Percentiles rank a stretch among this genome's conserved stretches.
Evolutionary conservation across 768 basidiomycete genomes (phyloP).

Genomic region (Lentinula guzmanii): DNA sequence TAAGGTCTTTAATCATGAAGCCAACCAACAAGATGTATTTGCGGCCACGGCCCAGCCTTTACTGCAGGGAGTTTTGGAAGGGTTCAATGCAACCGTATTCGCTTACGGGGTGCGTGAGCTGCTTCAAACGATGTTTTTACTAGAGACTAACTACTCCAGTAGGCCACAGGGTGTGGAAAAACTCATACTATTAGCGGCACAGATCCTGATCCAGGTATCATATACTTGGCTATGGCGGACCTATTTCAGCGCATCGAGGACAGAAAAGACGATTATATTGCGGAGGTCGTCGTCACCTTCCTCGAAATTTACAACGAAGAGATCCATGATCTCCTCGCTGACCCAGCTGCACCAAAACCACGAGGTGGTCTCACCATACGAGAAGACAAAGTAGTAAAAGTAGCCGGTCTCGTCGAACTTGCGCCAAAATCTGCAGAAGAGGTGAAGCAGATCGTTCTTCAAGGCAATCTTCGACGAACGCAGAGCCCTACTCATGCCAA

Average conservation of each 20-base stretch:
- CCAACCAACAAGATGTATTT: constrained; percentile 84
- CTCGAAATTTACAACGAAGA: constrained; percentile 99
- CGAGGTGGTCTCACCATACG: constrained; percentile 89
- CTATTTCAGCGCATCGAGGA: constrained; percentile 92
- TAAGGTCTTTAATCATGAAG: constrained; percentile 77
- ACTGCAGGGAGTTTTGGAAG: constrained; percentile 80
- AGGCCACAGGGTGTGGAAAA: constrained; percentile 99
- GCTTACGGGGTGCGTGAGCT: constrained; percentile 85
- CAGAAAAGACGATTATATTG: constrained; percentile 76
- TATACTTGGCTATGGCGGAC: constrained; percentile 96
- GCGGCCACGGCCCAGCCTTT: constrained; percentile 81
- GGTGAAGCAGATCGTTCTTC: constrained; percentile 88
- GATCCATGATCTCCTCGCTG: constrained; percentile 90
- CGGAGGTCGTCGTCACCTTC: constrained; percentile 89
- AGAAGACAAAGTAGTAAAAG: constrained; percentile 91
- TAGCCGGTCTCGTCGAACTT: constrained; percentile 79
- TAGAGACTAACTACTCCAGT: constrained; percentile 6
- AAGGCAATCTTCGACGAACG: constrained; percentile 83
- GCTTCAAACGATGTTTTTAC: background rate
- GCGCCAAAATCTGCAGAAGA: constrained; percentile 81
- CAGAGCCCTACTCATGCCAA: constrained; percentile 96
- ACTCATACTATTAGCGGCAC: constrained; percentile 98
- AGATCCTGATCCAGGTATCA: constrained; percentile 82
- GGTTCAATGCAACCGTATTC: constrained; percentile 96
- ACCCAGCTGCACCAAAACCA: constrained; percentile 53